Evolutionary conservation across 2,329 filamentous ascomycete species (phyloP).

Genomic region (Penicillium sp.): DNA sequence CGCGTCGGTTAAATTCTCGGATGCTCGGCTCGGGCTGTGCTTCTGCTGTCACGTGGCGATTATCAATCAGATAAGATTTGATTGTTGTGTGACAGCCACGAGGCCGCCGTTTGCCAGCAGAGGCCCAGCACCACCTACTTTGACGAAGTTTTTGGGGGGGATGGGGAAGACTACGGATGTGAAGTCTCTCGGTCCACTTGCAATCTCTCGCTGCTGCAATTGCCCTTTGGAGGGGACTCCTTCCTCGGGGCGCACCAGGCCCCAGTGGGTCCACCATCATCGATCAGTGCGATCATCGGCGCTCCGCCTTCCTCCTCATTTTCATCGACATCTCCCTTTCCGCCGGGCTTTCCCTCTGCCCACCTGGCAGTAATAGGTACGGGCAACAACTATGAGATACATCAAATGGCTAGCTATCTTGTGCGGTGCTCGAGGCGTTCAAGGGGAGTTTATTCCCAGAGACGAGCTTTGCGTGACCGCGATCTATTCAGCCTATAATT

Average conservation of each 20-base stretch:
- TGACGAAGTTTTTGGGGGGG: no score
- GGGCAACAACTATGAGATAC: slow-evolving; percentile 22
- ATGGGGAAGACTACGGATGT: no score
- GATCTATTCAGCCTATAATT: slow-evolving; percentile 35
- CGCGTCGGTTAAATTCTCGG: not conserved
- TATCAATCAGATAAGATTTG: slow-evolving; percentile 22
- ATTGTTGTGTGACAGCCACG: not conserved
- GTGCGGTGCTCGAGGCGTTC: slow-evolving; percentile 7
- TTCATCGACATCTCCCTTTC: not conserved
- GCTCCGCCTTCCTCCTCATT: slow-evolving; percentile 12
- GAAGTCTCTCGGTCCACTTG: not conserved
- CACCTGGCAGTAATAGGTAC: not conserved
- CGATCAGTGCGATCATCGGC: slow-evolving; percentile 18
- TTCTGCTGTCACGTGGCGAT: not conserved
- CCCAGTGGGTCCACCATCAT: slow-evolving; percentile 11
- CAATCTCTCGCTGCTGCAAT: not conserved
- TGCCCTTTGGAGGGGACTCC: not conserved
- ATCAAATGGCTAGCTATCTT: slow-evolving; percentile 21
- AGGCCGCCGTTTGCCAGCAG: no score
- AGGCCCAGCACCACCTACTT: no score
- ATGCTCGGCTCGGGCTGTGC: not conserved
- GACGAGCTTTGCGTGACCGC: slow-evolving; percentile 38
- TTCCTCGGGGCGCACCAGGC: slow-evolving; percentile 8
- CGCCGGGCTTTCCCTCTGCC: not conserved
- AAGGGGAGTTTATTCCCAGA: slow-evolving; percentile 13